These are phyloP conservation scores for Brassica incana DNA, from an alignment of 345 rosid species.

Conservation along the genomic window DNA sequence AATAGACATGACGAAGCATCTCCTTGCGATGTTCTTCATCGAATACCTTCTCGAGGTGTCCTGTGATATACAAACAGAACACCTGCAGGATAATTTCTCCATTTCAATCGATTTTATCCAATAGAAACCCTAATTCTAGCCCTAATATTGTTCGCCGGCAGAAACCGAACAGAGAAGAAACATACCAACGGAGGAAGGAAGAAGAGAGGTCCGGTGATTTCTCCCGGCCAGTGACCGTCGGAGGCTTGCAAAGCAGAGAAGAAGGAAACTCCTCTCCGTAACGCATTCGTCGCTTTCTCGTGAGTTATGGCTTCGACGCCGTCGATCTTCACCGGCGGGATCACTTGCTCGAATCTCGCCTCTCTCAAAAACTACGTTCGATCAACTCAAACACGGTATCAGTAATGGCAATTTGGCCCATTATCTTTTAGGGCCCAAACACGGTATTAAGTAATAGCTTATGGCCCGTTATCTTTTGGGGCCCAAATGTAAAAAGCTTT, in stretches of 20 bases:
- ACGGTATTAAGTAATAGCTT: neutral
- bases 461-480: neutral
- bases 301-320: constrained; percentile 39
- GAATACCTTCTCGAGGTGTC: constrained; percentile 44
- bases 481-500: neutral
- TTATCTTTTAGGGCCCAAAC: neutral
- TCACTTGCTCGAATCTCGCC: constrained; percentile 38
- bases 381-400: neutral
- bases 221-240: constrained; percentile 76
- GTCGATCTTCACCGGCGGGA: constrained; percentile 45
- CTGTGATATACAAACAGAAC: constrained; percentile 54
- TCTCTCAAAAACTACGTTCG: constrained; percentile 22
- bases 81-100: constrained; percentile 39
- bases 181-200: constrained; percentile 62
- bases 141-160: neutral
- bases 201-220: constrained; percentile 62
- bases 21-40: constrained; percentile 59
- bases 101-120: neutral
- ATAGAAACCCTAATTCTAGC: neutral
- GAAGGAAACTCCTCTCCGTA: constrained; percentile 51
- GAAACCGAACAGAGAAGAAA: neutral
- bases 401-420: neutral
- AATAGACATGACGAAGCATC: constrained; percentile 56
- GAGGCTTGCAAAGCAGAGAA: constrained; percentile 61
- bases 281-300: constrained; percentile 42